phyloP scores from a whole-genome alignment of 805 yeast species.

The Priceomyces carsonii region DNA sequence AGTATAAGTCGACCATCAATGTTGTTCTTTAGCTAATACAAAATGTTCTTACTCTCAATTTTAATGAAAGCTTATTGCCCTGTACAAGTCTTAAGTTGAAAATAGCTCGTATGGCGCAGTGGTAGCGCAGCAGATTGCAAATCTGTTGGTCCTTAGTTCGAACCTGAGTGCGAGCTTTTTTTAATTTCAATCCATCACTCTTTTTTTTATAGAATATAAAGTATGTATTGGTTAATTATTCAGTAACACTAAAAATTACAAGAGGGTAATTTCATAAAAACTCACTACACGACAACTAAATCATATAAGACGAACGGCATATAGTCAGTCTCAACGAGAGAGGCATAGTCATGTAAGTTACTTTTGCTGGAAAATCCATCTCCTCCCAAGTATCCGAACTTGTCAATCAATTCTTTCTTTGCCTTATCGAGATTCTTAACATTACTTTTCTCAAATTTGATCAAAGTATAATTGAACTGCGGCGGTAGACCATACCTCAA shows the following conservation, averaged over 20 bases:
- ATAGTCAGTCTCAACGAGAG: constrained; percentile 90
- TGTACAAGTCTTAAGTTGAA: too few relatives aligned
- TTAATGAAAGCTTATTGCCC: too few relatives aligned
- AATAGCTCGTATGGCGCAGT: constrained; percentile 77
- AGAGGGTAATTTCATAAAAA: too few relatives aligned
- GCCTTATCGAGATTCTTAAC: constrained; percentile 50
- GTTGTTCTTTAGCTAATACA: too few relatives aligned
- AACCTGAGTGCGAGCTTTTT: constrained; percentile 86
- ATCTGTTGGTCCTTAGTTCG: constrained; percentile 98
- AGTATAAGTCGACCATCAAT: too few relatives aligned
- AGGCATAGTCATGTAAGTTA: constrained; percentile 82
- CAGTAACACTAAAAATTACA: too few relatives aligned
- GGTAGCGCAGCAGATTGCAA: constrained; percentile 99
- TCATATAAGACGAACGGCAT: constrained; percentile 93
- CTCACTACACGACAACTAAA: too few relatives aligned
- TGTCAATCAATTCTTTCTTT: constrained; percentile 65
- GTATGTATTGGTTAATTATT: too few relatives aligned
- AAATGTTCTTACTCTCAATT: neutral
- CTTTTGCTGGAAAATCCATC: constrained; percentile 76
- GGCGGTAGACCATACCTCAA: constrained; percentile 97
- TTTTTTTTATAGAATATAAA: too few relatives aligned
- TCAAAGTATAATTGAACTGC: constrained; percentile 60
- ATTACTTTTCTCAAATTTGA: constrained; percentile 43
- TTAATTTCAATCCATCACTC: neutral
- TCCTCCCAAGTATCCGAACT: constrained; percentile 91